Conservation (phyloP, 148 eudicot species). For the Cornus kousa region DNA sequence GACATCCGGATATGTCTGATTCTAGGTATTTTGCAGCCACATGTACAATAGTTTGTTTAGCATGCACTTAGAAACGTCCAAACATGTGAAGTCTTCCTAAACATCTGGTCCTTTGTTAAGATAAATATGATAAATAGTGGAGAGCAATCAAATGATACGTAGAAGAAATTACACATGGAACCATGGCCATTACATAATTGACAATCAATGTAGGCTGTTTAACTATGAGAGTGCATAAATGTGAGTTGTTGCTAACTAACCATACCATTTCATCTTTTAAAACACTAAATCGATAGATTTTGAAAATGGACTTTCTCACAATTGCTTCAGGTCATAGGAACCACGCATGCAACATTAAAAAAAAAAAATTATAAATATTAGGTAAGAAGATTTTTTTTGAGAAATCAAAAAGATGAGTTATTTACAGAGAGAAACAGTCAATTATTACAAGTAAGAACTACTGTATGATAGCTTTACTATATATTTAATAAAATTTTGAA, state of each 20-base stretch:
- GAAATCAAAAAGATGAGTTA: no score
- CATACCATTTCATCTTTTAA: background rate
- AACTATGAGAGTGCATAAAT: background rate
- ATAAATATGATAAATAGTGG: constrained; percentile 15
- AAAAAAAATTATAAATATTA: no score
- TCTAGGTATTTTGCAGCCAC: constrained; percentile 59
- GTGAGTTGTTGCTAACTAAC: background rate
- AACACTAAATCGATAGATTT: background rate
- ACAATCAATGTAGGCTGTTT: background rate
- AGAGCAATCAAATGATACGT: background rate
- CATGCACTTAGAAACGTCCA: constrained; percentile 86
- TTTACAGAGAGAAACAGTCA: no score
- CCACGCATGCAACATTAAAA: no score
- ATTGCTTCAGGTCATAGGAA: no score
- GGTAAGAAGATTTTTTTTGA: no score
- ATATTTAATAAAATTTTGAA: no score
- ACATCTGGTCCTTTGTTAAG: constrained; percentile 63
- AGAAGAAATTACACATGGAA: background rate
- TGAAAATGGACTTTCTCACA: background rate
- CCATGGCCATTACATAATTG: background rate
- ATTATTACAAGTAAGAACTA: no score
- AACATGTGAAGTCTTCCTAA: constrained; percentile 97
- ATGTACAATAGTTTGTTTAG: constrained; percentile 82
- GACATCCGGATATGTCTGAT: constrained; percentile 49
- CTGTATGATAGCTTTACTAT: no score